Evolutionary conservation across 164 flowering plant species (phyloP).

Genomic region (Nymphaea colorata): DNA sequence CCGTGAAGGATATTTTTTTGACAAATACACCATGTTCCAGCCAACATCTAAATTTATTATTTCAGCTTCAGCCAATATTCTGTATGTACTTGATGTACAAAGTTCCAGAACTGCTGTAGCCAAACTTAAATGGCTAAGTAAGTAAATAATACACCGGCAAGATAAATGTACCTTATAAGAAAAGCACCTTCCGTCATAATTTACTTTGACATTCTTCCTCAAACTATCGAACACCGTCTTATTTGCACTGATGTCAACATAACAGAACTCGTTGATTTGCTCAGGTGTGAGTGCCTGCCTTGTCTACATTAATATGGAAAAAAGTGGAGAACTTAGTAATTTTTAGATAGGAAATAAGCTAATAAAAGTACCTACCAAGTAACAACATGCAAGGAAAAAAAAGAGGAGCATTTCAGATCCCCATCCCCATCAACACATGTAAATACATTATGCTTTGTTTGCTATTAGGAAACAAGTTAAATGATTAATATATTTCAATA

Average conservation of each 20-base stretch:
- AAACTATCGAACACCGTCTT: slow-evolving; percentile 62
- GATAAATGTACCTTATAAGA: slow-evolving; percentile 51
- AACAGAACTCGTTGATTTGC: slow-evolving; percentile 53
- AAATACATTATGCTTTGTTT: too few relatives aligned
- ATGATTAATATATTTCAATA: too few relatives aligned
- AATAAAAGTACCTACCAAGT: too few relatives aligned
- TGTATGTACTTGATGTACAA: background rate
- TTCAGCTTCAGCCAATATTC: too few relatives aligned
- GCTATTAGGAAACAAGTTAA: too few relatives aligned
- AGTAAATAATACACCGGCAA: background rate
- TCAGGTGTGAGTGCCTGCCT: slow-evolving; percentile 54
- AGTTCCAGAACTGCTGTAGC: background rate
- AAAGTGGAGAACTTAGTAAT: background rate
- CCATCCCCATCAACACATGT: too few relatives aligned
- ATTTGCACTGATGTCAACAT: slow-evolving; percentile 51
- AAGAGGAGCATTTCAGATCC: too few relatives aligned
- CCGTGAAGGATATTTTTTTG: too few relatives aligned
- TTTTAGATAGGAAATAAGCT: too few relatives aligned
- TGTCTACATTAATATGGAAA: slow-evolving; percentile 25
- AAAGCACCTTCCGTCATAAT: slow-evolving; percentile 53
- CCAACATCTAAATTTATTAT: too few relatives aligned
- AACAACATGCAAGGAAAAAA: too few relatives aligned
- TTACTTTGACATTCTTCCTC: slow-evolving; percentile 53
- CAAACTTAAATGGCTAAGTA: background rate
- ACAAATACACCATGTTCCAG: too few relatives aligned